Evolutionary conservation across 768 basidiomycete species (phyloP).

Genomic region (Suillus americanus): DNA sequence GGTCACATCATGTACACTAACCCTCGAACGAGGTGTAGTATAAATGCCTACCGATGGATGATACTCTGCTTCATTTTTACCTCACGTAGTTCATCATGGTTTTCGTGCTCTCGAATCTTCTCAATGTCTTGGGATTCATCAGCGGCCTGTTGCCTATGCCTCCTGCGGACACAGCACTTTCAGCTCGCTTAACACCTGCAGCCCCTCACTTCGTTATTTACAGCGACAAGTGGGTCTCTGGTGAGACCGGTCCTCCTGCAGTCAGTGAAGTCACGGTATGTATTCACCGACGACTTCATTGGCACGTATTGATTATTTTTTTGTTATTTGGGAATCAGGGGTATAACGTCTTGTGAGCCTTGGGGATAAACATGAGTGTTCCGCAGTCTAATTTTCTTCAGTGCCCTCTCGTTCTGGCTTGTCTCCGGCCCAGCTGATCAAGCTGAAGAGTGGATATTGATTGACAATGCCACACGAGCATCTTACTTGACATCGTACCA

Average conservation of each 20-base stretch:
- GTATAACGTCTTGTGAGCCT: slow-evolving; percentile 55
- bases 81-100: slow-evolving; percentile 5
- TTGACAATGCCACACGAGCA: slow-evolving; percentile 45
- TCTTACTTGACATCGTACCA: slow-evolving; percentile 52
- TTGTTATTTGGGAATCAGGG: slow-evolving; percentile 36
- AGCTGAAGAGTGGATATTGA: slow-evolving; percentile 53
- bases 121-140: neutral
- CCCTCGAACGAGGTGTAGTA: neutral
- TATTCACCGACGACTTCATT: neutral
- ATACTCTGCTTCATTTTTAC: neutral
- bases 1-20: neutral
- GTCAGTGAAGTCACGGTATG: slow-evolving; percentile 32
- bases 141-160: neutral
- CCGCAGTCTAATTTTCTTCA: slow-evolving; percentile 13
- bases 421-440: slow-evolving; percentile 60
- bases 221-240: slow-evolving; percentile 36
- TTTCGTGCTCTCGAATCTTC: neutral
- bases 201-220: slow-evolving; percentile 42
- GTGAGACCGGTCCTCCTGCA: slow-evolving; percentile 37
- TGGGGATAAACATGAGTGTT: neutral
- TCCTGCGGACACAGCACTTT: neutral
- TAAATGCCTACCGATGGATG: neutral
- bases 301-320: neutral
- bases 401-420: slow-evolving; percentile 54
- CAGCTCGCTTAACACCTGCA: slow-evolving; percentile 15